Conservation (phyloP, 2,329 filamentous ascomycete genomes). For the Elsinoe fawcettii region DNA sequence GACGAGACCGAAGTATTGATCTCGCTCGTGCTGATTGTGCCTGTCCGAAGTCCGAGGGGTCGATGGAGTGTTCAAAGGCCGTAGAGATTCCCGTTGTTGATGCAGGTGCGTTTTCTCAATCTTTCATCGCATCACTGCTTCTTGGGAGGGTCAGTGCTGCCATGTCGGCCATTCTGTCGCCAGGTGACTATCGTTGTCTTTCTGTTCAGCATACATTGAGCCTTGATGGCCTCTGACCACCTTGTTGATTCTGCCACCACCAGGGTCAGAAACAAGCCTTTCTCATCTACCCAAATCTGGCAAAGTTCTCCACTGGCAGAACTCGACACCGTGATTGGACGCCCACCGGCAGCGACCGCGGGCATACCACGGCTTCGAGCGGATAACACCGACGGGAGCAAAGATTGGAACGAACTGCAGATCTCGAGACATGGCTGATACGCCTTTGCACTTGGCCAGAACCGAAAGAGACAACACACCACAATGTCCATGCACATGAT, state of each 20-base stretch:
- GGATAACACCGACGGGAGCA: not conserved
- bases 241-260: not conserved
- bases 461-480: too few relatives aligned
- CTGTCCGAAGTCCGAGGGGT: slow-evolving; percentile 4
- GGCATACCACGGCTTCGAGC: not conserved
- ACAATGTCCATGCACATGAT: not conserved
- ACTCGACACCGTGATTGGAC: not conserved
- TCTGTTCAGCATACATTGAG: not conserved
- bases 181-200: not conserved
- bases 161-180: not conserved
- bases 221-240: not conserved
- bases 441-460: not conserved
- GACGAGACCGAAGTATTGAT: not conserved
- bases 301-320: not conserved
- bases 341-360: not conserved
- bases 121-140: not conserved
- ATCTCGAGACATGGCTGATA: slow-evolving; percentile 5
- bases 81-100: slow-evolving; percentile 5
- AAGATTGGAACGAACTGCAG: slow-evolving; percentile 7
- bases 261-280: not conserved
- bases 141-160: not conserved
- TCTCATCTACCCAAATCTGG: not conserved
- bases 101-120: not conserved
- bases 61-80: slow-evolving; percentile 6
- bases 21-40: not conserved